phyloP scores from a whole-genome alignment of 331 rosid species.

The Stylosanthes scabra region DNA sequence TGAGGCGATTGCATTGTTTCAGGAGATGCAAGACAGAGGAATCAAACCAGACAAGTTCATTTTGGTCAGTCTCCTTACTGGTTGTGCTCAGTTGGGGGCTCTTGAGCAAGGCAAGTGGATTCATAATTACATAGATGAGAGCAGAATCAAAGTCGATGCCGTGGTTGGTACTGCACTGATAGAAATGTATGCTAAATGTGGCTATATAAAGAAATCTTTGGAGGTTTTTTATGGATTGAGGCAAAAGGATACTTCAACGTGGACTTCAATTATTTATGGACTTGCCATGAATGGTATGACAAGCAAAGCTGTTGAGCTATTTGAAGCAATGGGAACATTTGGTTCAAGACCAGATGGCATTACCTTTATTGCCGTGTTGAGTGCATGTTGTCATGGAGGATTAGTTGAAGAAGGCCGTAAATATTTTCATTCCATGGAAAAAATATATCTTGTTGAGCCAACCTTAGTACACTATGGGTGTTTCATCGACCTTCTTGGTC shows the following conservation, averaged over 20 bases:
- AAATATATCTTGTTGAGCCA: slow-evolving; percentile 54
- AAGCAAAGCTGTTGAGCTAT: slow-evolving; percentile 62
- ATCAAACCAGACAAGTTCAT: slow-evolving; percentile 67
- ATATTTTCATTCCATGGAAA: slow-evolving; percentile 61
- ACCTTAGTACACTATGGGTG: slow-evolving; percentile 76
- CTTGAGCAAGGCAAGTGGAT: slow-evolving; percentile 79
- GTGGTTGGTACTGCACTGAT: slow-evolving; percentile 79
- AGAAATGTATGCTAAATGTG: slow-evolving; percentile 85
- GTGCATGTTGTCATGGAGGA: slow-evolving; percentile 79
- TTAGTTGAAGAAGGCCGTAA: slow-evolving; percentile 72
- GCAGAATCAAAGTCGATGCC: slow-evolving; percentile 56
- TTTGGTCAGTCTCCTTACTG: slow-evolving; percentile 69
- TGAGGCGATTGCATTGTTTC: slow-evolving; percentile 65
- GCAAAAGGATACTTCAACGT: slow-evolving; percentile 68
- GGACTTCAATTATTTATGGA: slow-evolving; percentile 81
- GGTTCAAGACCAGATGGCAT: slow-evolving; percentile 73
- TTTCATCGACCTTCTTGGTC: slow-evolving; percentile 75
- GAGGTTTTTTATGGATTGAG: slow-evolving; percentile 59
- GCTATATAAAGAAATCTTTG: slow-evolving; percentile 60
- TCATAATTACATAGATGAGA: slow-evolving; percentile 57
- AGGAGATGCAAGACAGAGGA: slow-evolving; percentile 63
- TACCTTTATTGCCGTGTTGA: slow-evolving; percentile 67
- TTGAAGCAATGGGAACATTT: slow-evolving; percentile 59
- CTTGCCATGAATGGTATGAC: slow-evolving; percentile 77
- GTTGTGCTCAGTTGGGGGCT: slow-evolving; percentile 80